Evolutionary conservation across 2,329 filamentous ascomycete species (phyloP).

Genomic region (Ophiostoma piceae): DNA sequence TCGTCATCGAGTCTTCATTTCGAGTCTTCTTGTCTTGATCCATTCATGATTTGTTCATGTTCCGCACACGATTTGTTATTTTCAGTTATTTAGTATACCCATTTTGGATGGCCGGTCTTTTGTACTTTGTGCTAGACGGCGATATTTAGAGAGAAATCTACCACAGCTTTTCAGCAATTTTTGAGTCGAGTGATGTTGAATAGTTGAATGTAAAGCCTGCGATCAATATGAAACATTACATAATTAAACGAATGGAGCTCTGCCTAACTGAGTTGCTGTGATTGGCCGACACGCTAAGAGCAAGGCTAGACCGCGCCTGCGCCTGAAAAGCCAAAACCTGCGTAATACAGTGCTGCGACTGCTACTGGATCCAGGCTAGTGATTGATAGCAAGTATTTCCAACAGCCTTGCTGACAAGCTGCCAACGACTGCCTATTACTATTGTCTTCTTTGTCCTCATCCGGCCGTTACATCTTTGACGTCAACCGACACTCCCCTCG

Average conservation of each 20-base stretch:
- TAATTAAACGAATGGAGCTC: background rate
- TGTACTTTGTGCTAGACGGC: conserved; percentile 11
- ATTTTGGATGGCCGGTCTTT: conserved; percentile 12
- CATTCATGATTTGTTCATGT: background rate
- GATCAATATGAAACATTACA: background rate
- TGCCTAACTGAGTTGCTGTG: background rate
- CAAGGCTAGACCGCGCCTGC: conserved; percentile 3
- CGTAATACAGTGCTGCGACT: background rate
- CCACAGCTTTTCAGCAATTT: conserved; percentile 6
- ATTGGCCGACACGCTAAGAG: conserved; percentile 13
- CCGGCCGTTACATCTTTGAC: background rate
- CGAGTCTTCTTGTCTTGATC: background rate
- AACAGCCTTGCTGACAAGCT: conserved; percentile 9
- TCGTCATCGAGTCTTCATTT: background rate
- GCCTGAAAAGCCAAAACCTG: conserved; percentile 4
- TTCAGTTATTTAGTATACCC: conserved; percentile 12
- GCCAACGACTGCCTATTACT: background rate
- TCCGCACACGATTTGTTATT: conserved; percentile 12
- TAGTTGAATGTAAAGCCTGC: background rate
- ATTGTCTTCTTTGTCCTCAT: background rate
- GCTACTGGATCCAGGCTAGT: background rate
- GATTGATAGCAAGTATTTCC: background rate
- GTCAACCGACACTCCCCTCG: background rate
- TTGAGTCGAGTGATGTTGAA: background rate
- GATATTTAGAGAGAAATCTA: conserved; percentile 13